Base-by-base conservation (phyloP, 2,329 filamentous ascomycete species). In the Fusarium longipes region DNA sequence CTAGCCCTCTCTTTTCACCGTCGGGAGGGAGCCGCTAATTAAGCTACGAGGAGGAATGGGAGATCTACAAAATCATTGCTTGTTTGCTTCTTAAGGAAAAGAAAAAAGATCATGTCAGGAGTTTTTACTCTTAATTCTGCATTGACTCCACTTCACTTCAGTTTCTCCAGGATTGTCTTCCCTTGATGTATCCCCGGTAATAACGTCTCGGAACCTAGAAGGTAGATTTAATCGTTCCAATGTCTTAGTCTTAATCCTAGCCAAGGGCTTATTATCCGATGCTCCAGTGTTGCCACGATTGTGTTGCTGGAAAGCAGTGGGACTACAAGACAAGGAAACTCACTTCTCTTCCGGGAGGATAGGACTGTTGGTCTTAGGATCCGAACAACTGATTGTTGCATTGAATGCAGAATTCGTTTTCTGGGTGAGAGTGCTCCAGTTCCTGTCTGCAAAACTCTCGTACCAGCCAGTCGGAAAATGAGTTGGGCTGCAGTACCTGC, bases 51-150 rank as follows among this genome's bases (percentile, higher is more conserved):
- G n/a, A 12, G 5, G 17, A n/a, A 14, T 3, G 9, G 9, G 11
- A 29, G 67, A 70, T 70, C 67, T 65, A 49, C 67, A 65, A 4
- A 22, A 11, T 8, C 10, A 43, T 66, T 11, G 8, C 50, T 35
- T 40, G 18, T 70, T 57, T 30, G 22, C 27, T 27, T 24, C 20
- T 47, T 18, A 2, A 8, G 2, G 36, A 32, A 30, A 30, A 32
- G 18, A 32, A 32, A 22, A 10, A 30, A 40, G n/a, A 18, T 30
- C 17, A 48, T 50, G 27, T 29, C 50, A 56, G 64, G 33, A 68
- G 45, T 33, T 44, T 66, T 40, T 40, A 17, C 22, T 14, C 20
- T 15, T 52, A 55, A 38, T 22, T 48, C 36, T 11, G 5, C 17
- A 30, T 35, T 8, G 17, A 47, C 51, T 52, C 56, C 60, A 68